Evolutionary conservation across 1,139 yeast species (phyloP), one percentile per base, ranked within the genome.

Genomic region (Blastobotrys serpentis): DNA sequence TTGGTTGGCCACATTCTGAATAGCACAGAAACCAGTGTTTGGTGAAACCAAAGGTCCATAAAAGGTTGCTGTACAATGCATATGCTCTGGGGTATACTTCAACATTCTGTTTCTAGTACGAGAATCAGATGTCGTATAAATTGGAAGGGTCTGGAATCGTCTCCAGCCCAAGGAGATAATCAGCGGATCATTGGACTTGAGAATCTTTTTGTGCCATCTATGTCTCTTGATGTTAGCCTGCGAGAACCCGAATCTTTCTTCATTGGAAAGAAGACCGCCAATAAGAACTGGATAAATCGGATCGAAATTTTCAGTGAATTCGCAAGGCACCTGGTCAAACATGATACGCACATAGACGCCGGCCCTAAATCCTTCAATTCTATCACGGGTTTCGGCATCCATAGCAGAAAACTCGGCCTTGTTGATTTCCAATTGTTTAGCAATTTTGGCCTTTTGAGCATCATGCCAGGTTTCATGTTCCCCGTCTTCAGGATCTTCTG

Each of bases 1-100:
- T 58, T 81, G 77, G 58, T 82, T 82, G 47, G 95, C 90, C 32
- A 94, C 94, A 48, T 86, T 76, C 61, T 90, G 95, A 56, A 92
- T 88, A 43, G 96, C 98, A 67, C 96, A 94, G 67, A 94, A 94
- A 0, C 98, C 94, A 0, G 98, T 92, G 64, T 92, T 92, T 36
- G 98, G 98, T 0, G 98, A 90, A 44, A 92, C 96, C 52, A 92
- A 74, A 4, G 99, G 99, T 1, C 98, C 98, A 64, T 90, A 94
- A 69, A 94, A 90, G 22, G 96, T 86, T 0, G 96, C 97, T 64
- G 84, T 84, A 75, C 98, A 94, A 67, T 86, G 92, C 40, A 97
- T 89, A 68, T 94, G 99, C 64, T 94, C 99, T 4, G 98, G 98
- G 0, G 98, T 92, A 65, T 94, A 94, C 66, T 94, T 94, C 71